Evolutionary conservation across 768 basidiomycete genomes (phyloP).

Genomic region (Kwoniella europaea): DNA sequence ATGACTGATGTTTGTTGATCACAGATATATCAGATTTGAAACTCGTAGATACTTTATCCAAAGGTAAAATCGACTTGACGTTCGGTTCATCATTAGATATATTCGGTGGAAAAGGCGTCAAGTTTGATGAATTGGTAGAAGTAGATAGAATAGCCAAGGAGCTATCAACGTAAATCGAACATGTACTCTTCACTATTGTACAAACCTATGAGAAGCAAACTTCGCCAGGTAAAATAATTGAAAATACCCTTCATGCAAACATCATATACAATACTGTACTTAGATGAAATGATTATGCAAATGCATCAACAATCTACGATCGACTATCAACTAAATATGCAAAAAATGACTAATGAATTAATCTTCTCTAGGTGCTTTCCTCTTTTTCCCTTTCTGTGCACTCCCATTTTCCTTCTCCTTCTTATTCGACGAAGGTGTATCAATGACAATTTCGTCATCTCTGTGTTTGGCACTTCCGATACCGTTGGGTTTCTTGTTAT

Average conservation of each 20-base stretch:
- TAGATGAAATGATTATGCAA: no score
- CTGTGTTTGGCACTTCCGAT: background rate
- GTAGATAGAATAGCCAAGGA: conserved; percentile 52
- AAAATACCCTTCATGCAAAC: no score
- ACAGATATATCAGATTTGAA: conserved; percentile 79
- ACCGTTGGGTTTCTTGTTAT: conserved; percentile 6
- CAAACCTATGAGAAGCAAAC: no score
- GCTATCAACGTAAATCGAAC: background rate
- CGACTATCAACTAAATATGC: background rate
- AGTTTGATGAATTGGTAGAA: conserved; percentile 60
- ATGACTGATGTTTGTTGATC: no score
- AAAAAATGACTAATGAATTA: background rate
- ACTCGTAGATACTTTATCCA: conserved; percentile 77
- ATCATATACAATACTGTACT: no score
- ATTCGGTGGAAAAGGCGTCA: conserved; percentile 61
- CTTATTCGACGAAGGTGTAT: conserved; percentile 8
- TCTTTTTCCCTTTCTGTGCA: conserved; percentile 33
- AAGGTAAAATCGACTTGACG: conserved; percentile 83
- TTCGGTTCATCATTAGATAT: conserved; percentile 75
- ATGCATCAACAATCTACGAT: no score
- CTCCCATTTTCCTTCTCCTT: background rate
- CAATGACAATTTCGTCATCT: conserved; percentile 21
- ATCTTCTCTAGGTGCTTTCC: conserved; percentile 32
- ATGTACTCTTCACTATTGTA: background rate
- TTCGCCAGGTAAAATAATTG: no score